Evolutionary conservation across 371 early-diverging fungal species (phyloP), one percentile per base, ranked within the genome.

Genomic region (Mucor mucedo): DNA sequence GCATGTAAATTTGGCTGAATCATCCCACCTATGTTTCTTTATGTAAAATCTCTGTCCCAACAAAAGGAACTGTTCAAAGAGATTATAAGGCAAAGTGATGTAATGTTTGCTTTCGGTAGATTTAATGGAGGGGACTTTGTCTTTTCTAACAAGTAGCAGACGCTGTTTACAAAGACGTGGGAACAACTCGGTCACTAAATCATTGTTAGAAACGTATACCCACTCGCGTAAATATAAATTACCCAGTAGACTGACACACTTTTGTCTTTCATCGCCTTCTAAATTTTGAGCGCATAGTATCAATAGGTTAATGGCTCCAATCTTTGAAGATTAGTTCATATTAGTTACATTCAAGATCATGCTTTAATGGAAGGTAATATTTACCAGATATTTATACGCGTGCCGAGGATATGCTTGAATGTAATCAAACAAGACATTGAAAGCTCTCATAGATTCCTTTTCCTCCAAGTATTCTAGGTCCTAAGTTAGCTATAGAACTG

Each of bases 331-430:
- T 42, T 39, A 30, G 13, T 11, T 48, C 9, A 32, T 55, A n/a
- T 39, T 35, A 35, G 35, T 1, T 6, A 35, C 35, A 35, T 35
- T 8, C 8, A 6, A 35, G 8, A 1, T 35, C 35, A 35, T 35
- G 35, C 35, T 35, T 35, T 8, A 35, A 41, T 35, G 35, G 4
- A 8, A 32, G 1, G 10, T 27, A 0, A 38, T 48, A 35, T 35
- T 38, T 71, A 80, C 80, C 60, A 80, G 33, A 28, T 80, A 80
- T 66, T 80, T 80, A 50, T 80, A 80, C 30, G 80, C 77, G 64
- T 80, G 77, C 7, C 77, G 71, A 52, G 80, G 80, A 58, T 73
- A 80, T 2, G 71, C 70, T 66, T 77, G 75, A 28, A 77, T 80
- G 41, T 80, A 80, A 33, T 73, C 73, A 45, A 77, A 77, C 3